Percentiles rank a stretch among this genome's conserved stretches.
phyloP scores from a whole-genome alignment of 164 flowering plant species.

The Tetracentron sinense region DNA sequence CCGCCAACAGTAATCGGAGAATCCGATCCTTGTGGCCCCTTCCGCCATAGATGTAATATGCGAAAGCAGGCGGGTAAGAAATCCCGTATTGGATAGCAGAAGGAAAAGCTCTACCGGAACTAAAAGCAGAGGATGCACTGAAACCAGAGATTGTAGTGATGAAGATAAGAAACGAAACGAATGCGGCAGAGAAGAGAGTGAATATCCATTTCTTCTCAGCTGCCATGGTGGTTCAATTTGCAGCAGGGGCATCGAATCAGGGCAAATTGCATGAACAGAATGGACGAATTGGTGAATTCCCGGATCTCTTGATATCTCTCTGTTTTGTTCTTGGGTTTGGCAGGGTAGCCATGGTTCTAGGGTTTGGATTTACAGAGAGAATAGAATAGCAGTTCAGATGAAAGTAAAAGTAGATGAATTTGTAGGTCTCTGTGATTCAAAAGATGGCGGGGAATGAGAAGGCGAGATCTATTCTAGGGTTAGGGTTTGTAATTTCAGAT shows the following conservation, averaged over 20 bases:
- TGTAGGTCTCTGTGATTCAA: no score
- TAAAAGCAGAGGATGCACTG: conserved; percentile 27
- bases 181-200: conserved; percentile 61
- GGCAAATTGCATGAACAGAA: conserved; percentile 9
- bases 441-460: no score
- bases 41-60: conserved; percentile 79
- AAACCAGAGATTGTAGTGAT: conserved; percentile 52
- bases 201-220: conserved; percentile 79
- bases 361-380: no score
- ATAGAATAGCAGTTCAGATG: background rate
- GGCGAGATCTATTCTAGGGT: no score
- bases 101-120: conserved; percentile 29
- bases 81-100: conserved; percentile 47
- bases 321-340: background rate
- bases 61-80: no score
- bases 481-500: no score
- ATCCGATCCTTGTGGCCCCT: conserved; percentile 57
- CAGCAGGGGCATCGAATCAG: conserved; percentile 16
- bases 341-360: background rate
- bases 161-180: conserved; percentile 57
- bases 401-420: no score
- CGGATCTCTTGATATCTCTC: conserved; percentile 5
- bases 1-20: conserved; percentile 71
- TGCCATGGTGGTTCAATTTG: conserved; percentile 37
- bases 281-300: background rate